Conservation (phyloP, 1,284 basidiomycete genomes). For the Fomitopsis pinicola region DNA sequence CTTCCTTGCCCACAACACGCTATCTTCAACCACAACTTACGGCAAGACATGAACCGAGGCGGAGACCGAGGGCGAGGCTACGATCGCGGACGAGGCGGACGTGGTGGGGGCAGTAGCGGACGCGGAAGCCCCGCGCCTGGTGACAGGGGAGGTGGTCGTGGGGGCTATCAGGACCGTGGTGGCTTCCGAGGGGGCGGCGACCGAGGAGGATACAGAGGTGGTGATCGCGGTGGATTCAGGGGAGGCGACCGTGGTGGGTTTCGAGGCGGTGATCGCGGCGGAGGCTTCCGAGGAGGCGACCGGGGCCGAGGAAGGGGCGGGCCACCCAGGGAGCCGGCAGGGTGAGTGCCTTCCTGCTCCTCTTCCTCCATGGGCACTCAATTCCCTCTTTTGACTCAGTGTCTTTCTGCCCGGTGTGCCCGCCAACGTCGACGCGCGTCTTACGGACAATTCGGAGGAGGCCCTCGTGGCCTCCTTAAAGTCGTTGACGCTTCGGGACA, state of each 20-base stretch:
- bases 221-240: constrained; percentile 27
- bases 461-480: constrained; percentile 49
- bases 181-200: constrained; percentile 13
- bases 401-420: constrained; percentile 46
- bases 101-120: constrained; percentile 14
- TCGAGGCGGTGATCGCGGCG: constrained; percentile 25
- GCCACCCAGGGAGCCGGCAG: constrained; percentile 38
- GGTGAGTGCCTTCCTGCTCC: constrained; percentile 34
- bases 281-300: constrained; percentile 3
- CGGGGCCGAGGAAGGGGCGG: constrained; percentile 15
- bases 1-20: neutral
- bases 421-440: constrained; percentile 54
- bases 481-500: constrained; percentile 34
- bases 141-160: constrained; percentile 3
- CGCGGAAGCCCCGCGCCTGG: constrained; percentile 12
- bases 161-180: constrained; percentile 7
- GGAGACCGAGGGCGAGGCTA: constrained; percentile 20
- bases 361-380: neutral
- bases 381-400: constrained; percentile 29
- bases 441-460: constrained; percentile 53
- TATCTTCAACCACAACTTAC: neutral
- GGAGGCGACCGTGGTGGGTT: constrained; percentile 25
- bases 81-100: constrained; percentile 18
- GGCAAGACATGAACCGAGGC: constrained; percentile 8
- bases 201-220: constrained; percentile 23